Evolutionary conservation across 208 protist species (phyloP).

Genomic region (Polymyxa betae): DNA sequence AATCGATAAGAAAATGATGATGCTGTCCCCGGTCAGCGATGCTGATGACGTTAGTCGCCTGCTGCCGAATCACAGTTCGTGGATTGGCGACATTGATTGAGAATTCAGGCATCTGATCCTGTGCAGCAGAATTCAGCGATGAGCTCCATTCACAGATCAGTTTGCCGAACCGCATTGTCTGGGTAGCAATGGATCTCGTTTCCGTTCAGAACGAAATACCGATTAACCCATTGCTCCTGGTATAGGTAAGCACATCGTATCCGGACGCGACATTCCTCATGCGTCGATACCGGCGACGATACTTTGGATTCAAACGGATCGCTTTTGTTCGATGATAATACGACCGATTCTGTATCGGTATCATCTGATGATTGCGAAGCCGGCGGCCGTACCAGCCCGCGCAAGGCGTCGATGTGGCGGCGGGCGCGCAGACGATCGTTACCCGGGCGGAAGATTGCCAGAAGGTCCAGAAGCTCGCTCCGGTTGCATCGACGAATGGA

Average conservation of each 20-base stretch:
- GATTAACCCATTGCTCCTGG: not conserved
- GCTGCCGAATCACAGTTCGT: not conserved
- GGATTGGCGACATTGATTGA: not conserved
- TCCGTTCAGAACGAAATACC: not conserved
- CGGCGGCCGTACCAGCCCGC: not conserved
- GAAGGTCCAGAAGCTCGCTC: not conserved
- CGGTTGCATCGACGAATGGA: not conserved
- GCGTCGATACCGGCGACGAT: not conserved
- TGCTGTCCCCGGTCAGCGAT: not conserved
- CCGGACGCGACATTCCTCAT: not conserved
- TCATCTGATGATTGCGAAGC: no score
- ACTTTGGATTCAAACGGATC: no score
- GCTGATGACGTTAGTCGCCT: not conserved
- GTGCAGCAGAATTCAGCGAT: not conserved
- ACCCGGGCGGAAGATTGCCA: not conserved
- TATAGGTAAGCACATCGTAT: constrained; percentile 20
- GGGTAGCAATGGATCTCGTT: not conserved
- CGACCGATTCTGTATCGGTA: no score
- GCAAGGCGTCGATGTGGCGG: not conserved
- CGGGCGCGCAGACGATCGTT: not conserved
- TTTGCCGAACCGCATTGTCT: not conserved
- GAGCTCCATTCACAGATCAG: not conserved
- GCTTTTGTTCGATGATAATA: no score
- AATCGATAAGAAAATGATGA: not conserved
- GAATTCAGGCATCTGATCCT: constrained; percentile 43